Conservation (phyloP, 768 basidiomycete genomes). For the Serendipita sp. region DNA sequence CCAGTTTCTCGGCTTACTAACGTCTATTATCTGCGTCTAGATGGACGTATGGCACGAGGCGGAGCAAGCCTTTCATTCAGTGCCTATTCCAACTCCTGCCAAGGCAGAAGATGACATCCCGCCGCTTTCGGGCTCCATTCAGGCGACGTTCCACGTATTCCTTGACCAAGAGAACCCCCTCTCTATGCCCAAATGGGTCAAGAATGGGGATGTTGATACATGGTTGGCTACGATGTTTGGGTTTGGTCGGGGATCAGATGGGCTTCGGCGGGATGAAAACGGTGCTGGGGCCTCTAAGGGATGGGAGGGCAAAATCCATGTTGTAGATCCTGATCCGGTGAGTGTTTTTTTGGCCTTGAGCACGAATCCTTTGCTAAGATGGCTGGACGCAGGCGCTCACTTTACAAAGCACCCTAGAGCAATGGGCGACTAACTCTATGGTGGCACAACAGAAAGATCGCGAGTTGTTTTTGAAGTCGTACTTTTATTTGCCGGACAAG, state of each 20-base stretch:
- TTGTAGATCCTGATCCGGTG: slow-evolving; percentile 91
- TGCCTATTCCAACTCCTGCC: not conserved
- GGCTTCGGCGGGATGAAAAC: slow-evolving; percentile 41
- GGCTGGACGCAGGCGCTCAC: slow-evolving; percentile 56
- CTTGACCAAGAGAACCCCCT: slow-evolving; percentile 79
- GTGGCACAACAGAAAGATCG: slow-evolving; percentile 62
- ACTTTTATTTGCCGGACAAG: slow-evolving; percentile 28
- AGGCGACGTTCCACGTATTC: slow-evolving; percentile 52
- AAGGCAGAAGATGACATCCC: not conserved
- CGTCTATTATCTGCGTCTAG: slow-evolving; percentile 23
- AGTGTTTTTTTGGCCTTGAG: slow-evolving; percentile 19
- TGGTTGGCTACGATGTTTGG: slow-evolving; percentile 85
- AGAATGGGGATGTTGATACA: slow-evolving; percentile 84
- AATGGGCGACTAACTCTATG: slow-evolving; percentile 76
- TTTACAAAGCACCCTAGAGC: slow-evolving; percentile 76
- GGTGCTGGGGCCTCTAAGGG: slow-evolving; percentile 28
- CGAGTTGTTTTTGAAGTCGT: slow-evolving; percentile 75
- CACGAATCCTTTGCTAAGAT: not conserved
- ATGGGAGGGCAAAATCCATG: slow-evolving; percentile 88
- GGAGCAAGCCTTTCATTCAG: slow-evolving; percentile 12
- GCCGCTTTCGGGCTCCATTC: slow-evolving; percentile 10
- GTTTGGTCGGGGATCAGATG: slow-evolving; percentile 10
- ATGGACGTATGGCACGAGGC: slow-evolving; percentile 55
- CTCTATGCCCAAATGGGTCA: slow-evolving; percentile 94
- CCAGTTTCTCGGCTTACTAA: not conserved